A percentile compares a stretch with the other conserved stretches of the same genome.
Evolutionary conservation across 805 yeast species (phyloP).

Genomic region (Ogataea kodamae): DNA sequence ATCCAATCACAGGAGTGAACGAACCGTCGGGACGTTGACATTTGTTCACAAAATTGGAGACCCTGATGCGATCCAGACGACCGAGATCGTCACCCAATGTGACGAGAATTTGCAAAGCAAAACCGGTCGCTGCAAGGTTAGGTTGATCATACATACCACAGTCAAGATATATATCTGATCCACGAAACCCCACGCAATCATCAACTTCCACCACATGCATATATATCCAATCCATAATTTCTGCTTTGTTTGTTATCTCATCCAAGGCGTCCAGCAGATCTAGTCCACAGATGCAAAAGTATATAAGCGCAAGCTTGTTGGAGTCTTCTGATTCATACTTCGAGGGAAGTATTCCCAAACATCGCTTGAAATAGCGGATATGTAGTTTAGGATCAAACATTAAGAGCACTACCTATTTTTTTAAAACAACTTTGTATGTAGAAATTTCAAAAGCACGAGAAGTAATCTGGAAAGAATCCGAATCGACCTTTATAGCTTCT

Average conservation of each 20-base stretch:
- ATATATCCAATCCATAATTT: conserved; percentile 43
- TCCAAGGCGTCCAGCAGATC: conserved; percentile 37
- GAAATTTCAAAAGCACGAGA: conserved; percentile 80
- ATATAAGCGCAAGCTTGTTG: conserved; percentile 64
- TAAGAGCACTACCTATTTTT: conserved; percentile 1
- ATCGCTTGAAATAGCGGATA: conserved; percentile 28
- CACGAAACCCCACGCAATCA: conserved; percentile 48
- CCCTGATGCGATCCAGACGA: conserved; percentile 37
- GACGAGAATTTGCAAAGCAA: conserved; percentile 59
- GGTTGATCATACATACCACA: conserved; percentile 50
- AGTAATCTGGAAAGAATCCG: conserved; percentile 35
- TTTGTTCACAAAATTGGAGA: conserved; percentile 50
- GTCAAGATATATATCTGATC: conserved; percentile 46
- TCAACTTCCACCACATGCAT: conserved; percentile 39
- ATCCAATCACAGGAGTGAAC: conserved; percentile 46
- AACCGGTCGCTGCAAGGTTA: conserved; percentile 70
- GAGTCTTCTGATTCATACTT: conserved; percentile 64
- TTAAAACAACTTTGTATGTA: conserved; percentile 49
- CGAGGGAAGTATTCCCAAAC: conserved; percentile 36
- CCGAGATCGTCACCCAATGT: conserved; percentile 44
- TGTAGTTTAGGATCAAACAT: conserved; percentile 25
- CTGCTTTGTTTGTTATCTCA: conserved; percentile 30
- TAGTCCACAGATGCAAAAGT: conserved; percentile 65
- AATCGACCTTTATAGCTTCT: conserved; percentile 30
- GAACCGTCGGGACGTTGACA: conserved; percentile 66